Evolutionary conservation across 2,329 filamentous ascomycete species (phyloP).

Genomic region (Arthrobotrys sphaeroides): DNA sequence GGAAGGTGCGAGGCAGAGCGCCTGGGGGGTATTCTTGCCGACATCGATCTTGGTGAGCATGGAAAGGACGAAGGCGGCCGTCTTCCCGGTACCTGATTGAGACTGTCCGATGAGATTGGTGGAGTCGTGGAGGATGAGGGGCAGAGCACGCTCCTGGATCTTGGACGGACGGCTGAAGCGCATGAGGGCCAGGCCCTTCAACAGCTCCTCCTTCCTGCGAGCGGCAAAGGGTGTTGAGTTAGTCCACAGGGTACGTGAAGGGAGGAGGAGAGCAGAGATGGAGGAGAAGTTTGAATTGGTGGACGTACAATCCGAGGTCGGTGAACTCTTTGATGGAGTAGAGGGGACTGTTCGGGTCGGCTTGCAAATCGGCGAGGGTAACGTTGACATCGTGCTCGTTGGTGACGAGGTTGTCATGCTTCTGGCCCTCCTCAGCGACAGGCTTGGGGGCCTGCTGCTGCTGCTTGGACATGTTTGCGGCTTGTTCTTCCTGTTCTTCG

Average conservation of each 20-base stretch:
- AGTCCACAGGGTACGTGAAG: not conserved
- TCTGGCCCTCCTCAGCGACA: slow-evolving; percentile 54
- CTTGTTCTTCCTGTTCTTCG: slow-evolving; percentile 55
- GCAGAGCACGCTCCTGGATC: slow-evolving; percentile 94
- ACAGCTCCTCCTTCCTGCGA: slow-evolving; percentile 70
- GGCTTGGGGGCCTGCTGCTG: not conserved
- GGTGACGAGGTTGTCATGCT: slow-evolving; percentile 67
- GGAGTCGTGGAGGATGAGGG: slow-evolving; percentile 83
- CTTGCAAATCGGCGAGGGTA: slow-evolving; percentile 87
- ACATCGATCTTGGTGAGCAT: slow-evolving; percentile 88
- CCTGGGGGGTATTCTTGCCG: slow-evolving; percentile 74
- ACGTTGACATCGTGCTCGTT: slow-evolving; percentile 89
- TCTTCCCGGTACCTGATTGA: slow-evolving; percentile 99
- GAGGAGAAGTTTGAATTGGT: not conserved
- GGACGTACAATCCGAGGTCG: slow-evolving; percentile 79
- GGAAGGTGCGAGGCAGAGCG: slow-evolving; percentile 87
- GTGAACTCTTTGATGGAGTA: slow-evolving; percentile 86
- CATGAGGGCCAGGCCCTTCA: slow-evolving; percentile 80
- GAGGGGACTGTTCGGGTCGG: slow-evolving; percentile 84
- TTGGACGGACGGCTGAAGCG: slow-evolving; percentile 96
- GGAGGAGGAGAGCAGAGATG: not conserved
- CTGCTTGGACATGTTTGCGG: slow-evolving; percentile 47
- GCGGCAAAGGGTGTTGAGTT: slow-evolving; percentile 40
- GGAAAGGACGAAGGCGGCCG: slow-evolving; percentile 92
- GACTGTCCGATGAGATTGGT: slow-evolving; percentile 97